These are phyloP conservation scores for Nakazawaea wyomingensis DNA, from an alignment of 805 yeast genomes.

Conservation along the genomic window DNA sequence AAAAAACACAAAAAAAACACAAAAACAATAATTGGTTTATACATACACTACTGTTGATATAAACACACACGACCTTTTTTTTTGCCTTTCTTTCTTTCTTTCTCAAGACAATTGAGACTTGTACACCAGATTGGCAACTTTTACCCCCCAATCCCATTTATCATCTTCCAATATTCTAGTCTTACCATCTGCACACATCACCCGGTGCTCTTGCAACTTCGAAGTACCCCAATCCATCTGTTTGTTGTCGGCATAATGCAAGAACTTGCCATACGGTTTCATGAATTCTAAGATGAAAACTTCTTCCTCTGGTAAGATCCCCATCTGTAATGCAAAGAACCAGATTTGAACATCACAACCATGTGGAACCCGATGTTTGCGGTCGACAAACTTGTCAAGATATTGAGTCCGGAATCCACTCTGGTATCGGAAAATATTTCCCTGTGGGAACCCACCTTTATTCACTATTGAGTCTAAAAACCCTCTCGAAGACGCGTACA, in stretches of 20 bases:
- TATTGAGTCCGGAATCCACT: slow-evolving; percentile 25
- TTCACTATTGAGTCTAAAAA: slow-evolving; percentile 27
- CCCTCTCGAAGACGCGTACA: slow-evolving; percentile 32
- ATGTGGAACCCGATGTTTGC: slow-evolving; percentile 28
- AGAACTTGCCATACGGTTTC: slow-evolving; percentile 9
- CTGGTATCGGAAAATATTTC: slow-evolving; percentile 26
- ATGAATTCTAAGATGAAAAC: slow-evolving; percentile 4
- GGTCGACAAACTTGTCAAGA: slow-evolving; percentile 17
- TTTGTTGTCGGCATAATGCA: neutral
- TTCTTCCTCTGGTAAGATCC: slow-evolving; percentile 24
- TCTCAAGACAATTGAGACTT: slow-evolving; percentile 1
- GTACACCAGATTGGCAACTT: slow-evolving; percentile 10
- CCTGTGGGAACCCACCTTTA: slow-evolving; percentile 24
- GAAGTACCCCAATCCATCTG: slow-evolving; percentile 11
- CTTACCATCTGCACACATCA: slow-evolving; percentile 6
- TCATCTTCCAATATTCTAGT: slow-evolving; percentile 8
- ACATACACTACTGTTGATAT: no score
- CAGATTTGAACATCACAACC: slow-evolving; percentile 31
- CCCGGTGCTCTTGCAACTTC: slow-evolving; percentile 6
- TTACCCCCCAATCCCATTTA: slow-evolving; percentile 12
- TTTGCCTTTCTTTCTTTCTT: neutral
- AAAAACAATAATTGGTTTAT: neutral
- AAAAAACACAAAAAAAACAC: neutral
- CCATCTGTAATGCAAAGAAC: slow-evolving; percentile 27
- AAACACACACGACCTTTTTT: neutral